These are phyloP conservation scores for Aphanomyces cochlioides DNA, from an alignment of 352 stramenopile genomes.

Conservation along the genomic window DNA sequence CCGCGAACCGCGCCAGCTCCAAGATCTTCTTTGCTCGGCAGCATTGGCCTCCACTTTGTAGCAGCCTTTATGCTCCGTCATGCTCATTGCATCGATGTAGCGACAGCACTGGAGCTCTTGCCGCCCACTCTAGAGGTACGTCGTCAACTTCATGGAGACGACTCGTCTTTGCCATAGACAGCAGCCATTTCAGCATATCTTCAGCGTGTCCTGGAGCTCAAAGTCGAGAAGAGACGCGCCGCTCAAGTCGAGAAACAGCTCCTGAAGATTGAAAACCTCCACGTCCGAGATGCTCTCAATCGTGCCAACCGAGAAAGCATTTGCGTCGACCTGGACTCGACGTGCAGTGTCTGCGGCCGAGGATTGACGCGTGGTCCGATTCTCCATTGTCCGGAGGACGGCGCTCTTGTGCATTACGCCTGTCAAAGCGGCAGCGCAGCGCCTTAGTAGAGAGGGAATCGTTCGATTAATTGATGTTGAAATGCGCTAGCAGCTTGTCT, in stretches of 20 bases:
- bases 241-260: conserved; percentile 83
- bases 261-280: conserved; percentile 87
- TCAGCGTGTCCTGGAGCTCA: conserved; percentile 62
- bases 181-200: conserved; percentile 59
- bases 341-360: conserved; percentile 64
- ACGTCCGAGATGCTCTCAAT: conserved; percentile 59
- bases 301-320: conserved; percentile 64
- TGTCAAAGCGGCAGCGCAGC: conserved; percentile 45
- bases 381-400: conserved; percentile 49
- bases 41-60: conserved; percentile 51
- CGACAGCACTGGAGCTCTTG: conserved; percentile 68
- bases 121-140: conserved; percentile 38
- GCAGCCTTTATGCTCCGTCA: conserved; percentile 73
- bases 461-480: conserved; percentile 55
- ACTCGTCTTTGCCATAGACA: conserved; percentile 36
- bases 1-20: conserved; percentile 15
- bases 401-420: conserved; percentile 65
- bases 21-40: conserved; percentile 25
- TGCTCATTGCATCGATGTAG: conserved; percentile 74
- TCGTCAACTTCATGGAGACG: background rate
- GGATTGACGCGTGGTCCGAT: conserved; percentile 69
- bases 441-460: background rate
- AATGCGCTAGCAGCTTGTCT: conserved; percentile 85
- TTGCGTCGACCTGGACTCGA: conserved; percentile 70
- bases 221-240: conserved; percentile 70